A percentile compares a stretch with the other conserved stretches of the same genome.
These are phyloP conservation scores for Populus deltoides DNA, from an alignment of 345 rosid species.

Conservation along the genomic window DNA sequence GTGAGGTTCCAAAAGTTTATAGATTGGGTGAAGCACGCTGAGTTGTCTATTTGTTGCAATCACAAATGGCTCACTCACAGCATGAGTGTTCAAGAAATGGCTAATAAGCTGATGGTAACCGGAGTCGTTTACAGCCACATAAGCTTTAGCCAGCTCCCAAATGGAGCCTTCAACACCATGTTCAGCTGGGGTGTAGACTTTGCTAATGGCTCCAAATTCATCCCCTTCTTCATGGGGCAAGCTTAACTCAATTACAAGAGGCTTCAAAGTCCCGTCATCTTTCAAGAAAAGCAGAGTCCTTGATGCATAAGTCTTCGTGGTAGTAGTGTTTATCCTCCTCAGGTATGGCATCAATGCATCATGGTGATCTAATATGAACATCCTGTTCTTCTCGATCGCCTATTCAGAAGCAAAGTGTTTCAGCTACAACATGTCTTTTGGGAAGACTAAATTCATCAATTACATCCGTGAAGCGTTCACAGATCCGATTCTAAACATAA, in stretches of 20 bases:
- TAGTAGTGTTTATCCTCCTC: constrained; percentile 57
- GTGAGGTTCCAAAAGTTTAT: constrained; percentile 42
- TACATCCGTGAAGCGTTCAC: not conserved
- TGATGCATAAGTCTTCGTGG: constrained; percentile 54
- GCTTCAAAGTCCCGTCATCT: constrained; percentile 72
- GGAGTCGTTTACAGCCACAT: constrained; percentile 73
- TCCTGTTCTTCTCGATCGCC: constrained; percentile 55
- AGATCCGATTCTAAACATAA: not conserved
- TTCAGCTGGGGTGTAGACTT: constrained; percentile 65
- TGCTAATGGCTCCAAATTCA: constrained; percentile 51
- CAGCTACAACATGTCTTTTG: not conserved
- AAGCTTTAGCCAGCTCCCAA: constrained; percentile 87
- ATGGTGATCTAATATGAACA: constrained; percentile 75
- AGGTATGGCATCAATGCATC: constrained; percentile 68
- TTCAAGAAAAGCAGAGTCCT: constrained; percentile 29
- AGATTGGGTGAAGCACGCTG: constrained; percentile 37
- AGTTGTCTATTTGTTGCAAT: constrained; percentile 40
- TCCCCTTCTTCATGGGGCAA: constrained; percentile 65
- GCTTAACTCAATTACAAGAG: constrained; percentile 71
- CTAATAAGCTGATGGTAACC: constrained; percentile 84
- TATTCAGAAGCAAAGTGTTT: constrained; percentile 8
- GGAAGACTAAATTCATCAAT: not conserved
- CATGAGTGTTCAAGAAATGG: constrained; percentile 62
- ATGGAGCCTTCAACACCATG: constrained; percentile 51
- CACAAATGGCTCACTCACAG: constrained; percentile 36